phyloP scores from a whole-genome alignment of 805 yeast species.

The Cyberlindnera euphorbiiphila region DNA sequence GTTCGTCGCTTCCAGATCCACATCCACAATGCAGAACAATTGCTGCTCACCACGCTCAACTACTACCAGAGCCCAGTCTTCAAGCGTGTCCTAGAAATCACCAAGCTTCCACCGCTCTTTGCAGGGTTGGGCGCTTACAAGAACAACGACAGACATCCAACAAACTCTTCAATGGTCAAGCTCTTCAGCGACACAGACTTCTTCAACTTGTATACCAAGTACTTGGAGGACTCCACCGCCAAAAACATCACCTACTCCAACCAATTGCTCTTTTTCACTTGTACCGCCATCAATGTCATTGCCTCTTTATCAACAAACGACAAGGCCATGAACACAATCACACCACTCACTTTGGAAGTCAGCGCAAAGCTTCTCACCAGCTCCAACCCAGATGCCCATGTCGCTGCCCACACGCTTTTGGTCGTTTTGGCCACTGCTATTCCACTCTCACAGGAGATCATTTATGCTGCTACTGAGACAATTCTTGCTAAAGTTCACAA shows the following conservation, averaged over 20 bases:
- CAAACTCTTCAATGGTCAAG: conserved; percentile 63
- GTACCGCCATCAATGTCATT: conserved; percentile 65
- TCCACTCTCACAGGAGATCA: conserved; percentile 53
- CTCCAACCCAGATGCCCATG: conserved; percentile 55
- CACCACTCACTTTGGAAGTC: conserved; percentile 56
- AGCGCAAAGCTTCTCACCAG: conserved; percentile 52
- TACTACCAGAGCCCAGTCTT: conserved; percentile 73
- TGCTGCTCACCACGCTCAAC: conserved; percentile 75
- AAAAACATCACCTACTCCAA: conserved; percentile 59
- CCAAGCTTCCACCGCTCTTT: conserved; percentile 77
- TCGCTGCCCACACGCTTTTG: conserved; percentile 79
- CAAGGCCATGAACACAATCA: conserved; percentile 42
- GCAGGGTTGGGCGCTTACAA: conserved; percentile 68
- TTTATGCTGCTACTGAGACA: conserved; percentile 59
- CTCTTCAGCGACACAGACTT: conserved; percentile 70
- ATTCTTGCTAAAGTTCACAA: conserved; percentile 44
- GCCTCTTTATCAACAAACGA: conserved; percentile 45
- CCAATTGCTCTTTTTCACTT: conserved; percentile 75
- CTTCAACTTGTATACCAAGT: conserved; percentile 60
- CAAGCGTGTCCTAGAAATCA: conserved; percentile 67
- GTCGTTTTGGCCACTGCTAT: conserved; percentile 74
- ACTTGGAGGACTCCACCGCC: conserved; percentile 39
- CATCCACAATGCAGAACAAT: conserved; percentile 68
- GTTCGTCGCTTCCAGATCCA: conserved; percentile 87
- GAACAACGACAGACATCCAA: conserved; percentile 58